Evolutionary conservation across 108 stramenopile species (phyloP), one percentile per base, ranked within the genome.

Genomic region (Nitzschia sp.): DNA sequence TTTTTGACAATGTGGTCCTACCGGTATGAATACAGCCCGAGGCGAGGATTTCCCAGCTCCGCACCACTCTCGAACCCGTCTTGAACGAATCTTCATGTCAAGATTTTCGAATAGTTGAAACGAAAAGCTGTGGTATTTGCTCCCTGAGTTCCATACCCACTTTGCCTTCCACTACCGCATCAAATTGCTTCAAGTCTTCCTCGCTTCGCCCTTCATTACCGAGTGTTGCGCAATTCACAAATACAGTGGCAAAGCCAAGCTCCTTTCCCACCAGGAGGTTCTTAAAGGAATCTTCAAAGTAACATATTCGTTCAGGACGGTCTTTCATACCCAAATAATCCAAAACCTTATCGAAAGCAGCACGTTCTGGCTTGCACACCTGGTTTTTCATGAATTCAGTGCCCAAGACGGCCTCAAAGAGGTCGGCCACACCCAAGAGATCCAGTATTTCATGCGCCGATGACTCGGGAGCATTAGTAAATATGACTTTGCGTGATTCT

Each of bases 261-360:
- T 75, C 52, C 29, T 79, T 74, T 0, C 78, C 78, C 5, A 58
- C 69, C 11, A 22, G 15, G 1, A 79, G 17, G 53, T 79, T 79
- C 59, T 75, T 75, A 58, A 71, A 75, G 15, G 73, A 75, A 66
- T 79, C 78, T 71, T 79, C 78, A 53, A 79, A 79, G 29, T 63
- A 79, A 35, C 78, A 79, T 11, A 79, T 55, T 19, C 69, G 35
- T 15, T 54, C 45, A 13, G 63, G 54, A 58, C 31, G 57, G 0
- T 34, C n/a, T 6, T 2, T 22, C 17, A 27, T 17, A 15, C 34
- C 8, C 30, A 58, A 27, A 3, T 32, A 32, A 19, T 32, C 13
- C 50, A 79, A 29, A 1, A 79, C 78, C 27, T 58, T 74, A 11
- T 74, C 44, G 62, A 79, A 79, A 1, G 78, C 78, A 38, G 52